phyloP scores from a whole-genome alignment of 768 basidiomycete species.

The Gloeopeniophorella convolvens region DNA sequence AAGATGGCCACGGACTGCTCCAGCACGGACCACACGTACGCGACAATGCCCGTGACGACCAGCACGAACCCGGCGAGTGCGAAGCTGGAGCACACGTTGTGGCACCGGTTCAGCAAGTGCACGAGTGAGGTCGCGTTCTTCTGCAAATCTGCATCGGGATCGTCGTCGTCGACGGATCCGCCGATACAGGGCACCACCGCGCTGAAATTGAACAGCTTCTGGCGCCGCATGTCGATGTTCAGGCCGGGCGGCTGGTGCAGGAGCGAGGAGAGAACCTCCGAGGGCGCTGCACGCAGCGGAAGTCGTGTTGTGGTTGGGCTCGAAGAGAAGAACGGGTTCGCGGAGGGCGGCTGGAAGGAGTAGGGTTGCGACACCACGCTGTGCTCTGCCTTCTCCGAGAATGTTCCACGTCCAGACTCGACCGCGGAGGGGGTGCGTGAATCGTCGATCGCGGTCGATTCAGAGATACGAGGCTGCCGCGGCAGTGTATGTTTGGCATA shows the following conservation, averaged over 20 bases:
- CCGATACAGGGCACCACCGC: background rate
- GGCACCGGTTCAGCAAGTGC: slow-evolving; percentile 3
- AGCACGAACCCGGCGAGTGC: slow-evolving; percentile 7
- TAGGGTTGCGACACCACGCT: background rate
- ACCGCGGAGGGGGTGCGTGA: background rate
- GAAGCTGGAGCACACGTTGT: slow-evolving; percentile 6
- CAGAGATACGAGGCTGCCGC: too few relatives aligned
- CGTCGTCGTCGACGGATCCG: background rate
- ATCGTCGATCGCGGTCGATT: background rate
- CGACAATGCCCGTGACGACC: slow-evolving; percentile 1
- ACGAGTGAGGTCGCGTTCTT: background rate
- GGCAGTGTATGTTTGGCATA: background rate
- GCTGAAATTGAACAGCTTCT: background rate
- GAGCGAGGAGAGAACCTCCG: background rate
- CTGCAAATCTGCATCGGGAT: background rate
- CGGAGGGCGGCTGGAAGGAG: background rate
- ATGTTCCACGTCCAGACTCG: slow-evolving; percentile 4
- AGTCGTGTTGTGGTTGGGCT: background rate
- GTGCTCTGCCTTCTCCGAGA: background rate
- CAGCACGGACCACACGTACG: slow-evolving; percentile 4
- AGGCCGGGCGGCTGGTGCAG: background rate
- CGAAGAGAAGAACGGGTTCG: background rate
- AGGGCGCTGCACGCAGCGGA: background rate
- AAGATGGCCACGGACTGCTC: slow-evolving; percentile 6
- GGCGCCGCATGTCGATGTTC: slow-evolving; percentile 4